Conservation (phyloP, 305 asterid genomes). For the Fraxinus angustifolia region DNA sequence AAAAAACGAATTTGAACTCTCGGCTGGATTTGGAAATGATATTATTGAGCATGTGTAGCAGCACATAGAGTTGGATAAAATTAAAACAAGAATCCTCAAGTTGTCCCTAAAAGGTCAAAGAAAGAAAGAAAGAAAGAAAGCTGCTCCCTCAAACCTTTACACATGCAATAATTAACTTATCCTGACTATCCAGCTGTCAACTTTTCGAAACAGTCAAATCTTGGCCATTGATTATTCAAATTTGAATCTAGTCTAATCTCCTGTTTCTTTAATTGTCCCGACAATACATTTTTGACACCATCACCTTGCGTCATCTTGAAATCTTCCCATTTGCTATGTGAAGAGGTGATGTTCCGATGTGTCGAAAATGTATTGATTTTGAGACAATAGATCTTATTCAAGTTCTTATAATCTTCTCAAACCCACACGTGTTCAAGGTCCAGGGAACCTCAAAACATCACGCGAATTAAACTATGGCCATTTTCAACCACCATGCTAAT, state of each 20-base stretch:
- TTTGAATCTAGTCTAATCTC: neutral
- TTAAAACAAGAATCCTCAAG: neutral
- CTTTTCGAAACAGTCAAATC: neutral
- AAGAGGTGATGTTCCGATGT: neutral
- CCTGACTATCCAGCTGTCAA: neutral
- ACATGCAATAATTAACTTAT: neutral
- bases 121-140: neutral
- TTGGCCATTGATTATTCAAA: neutral
- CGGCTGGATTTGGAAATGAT: neutral
- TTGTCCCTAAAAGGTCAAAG: neutral
- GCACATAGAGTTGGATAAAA: neutral
- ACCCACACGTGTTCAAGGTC: neutral
- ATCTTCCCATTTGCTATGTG: neutral
- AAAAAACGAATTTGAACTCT: no score
- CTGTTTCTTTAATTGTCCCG: no score
- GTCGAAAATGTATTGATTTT: no score
- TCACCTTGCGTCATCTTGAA: neutral
- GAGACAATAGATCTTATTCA: neutral
- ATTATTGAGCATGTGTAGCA: neutral
- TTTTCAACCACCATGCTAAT: neutral
- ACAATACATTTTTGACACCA: neutral
- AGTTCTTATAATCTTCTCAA: neutral
- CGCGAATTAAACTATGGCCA: neutral
- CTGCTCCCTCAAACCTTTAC: neutral
- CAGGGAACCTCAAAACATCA: neutral